phyloP scores from a whole-genome alignment of 352 stramenopile species.

The Elongisporangium undulatum region DNA sequence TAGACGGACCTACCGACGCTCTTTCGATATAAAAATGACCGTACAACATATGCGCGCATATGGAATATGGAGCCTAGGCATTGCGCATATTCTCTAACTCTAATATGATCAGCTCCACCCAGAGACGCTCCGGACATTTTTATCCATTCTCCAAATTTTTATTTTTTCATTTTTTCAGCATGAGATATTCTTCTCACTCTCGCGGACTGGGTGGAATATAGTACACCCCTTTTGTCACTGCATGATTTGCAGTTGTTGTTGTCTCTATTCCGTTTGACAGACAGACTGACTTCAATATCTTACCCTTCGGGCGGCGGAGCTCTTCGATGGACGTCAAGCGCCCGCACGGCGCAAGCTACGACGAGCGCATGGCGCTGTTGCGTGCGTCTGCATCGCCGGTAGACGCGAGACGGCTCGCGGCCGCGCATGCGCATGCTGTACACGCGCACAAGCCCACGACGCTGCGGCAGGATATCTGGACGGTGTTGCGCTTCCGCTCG shows the following conservation, averaged over 20 bases:
- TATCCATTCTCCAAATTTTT: no score
- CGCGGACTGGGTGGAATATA: no score
- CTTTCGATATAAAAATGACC: no score
- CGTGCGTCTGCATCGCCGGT: neutral
- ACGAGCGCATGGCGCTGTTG: neutral
- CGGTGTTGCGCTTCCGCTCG: conserved; percentile 50
- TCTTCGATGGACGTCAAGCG: neutral
- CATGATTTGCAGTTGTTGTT: no score
- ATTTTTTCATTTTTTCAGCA: no score
- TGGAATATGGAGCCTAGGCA: no score
- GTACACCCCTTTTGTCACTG: neutral
- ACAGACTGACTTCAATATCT: neutral
- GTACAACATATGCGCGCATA: no score
- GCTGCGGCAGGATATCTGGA: conserved; percentile 50
- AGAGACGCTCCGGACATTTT: no score
- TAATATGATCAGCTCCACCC: no score
- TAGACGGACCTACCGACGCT: no score
- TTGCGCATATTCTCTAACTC: no score
- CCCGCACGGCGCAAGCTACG: neutral
- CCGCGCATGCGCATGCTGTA: neutral
- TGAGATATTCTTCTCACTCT: no score
- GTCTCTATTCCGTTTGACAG: neutral
- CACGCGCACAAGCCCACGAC: conserved; percentile 5
- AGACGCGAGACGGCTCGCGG: neutral
- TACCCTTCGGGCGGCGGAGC: neutral